Base-by-base conservation (phyloP, 441 rosid genomes). In the Mallotus japonicus region DNA sequence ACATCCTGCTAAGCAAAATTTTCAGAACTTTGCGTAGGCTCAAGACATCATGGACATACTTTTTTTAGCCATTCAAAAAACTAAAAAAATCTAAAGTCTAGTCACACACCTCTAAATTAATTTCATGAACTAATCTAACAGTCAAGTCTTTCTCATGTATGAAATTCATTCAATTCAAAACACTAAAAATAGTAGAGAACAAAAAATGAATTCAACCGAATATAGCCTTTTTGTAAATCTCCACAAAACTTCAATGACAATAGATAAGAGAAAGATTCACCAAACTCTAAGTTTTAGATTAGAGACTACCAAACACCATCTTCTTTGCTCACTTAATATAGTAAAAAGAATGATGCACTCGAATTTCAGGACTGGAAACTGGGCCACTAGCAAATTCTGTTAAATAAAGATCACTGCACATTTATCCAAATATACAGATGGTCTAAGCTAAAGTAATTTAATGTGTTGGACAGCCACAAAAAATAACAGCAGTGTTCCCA, bases 401-500 rank as follows among this genome's bases (percentile, higher is more conserved):
- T 15, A 37, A 16, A 32, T 17, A 49, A 47, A 71, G 66, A 46
- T 62, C 28, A 19, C 8, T 24, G 20, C 24, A 10, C 37, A 58
- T 77, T 64, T 58, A 56, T 49, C 59, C 73, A 16, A 34, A 40
- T 24, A 37, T 55, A 34, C n/a, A 37, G 63, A 58, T 53, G 42
- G 44, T 40, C 59, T 65, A 49, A 71, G 40, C 44, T 58, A 63
- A 61, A 65, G 14, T 59, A 22, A 32, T 49, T 44, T 73, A 61
- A 63, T 57, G 53, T 65, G 49, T 19, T 81, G 72, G 54, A 73
- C 83, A 87, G 97, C 84, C 83, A 20, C 74, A 56, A 37, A 90
- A 86, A 76, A 85, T 90, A 67, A 80, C 82, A n/a, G 91, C 88
- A 40, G 92, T 94, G 68, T 94, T 89, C 70, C 97, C 99, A 5